phyloP scores from a whole-genome alignment of 1,284 basidiomycete genomes.

The Trametes pubescens region DNA sequence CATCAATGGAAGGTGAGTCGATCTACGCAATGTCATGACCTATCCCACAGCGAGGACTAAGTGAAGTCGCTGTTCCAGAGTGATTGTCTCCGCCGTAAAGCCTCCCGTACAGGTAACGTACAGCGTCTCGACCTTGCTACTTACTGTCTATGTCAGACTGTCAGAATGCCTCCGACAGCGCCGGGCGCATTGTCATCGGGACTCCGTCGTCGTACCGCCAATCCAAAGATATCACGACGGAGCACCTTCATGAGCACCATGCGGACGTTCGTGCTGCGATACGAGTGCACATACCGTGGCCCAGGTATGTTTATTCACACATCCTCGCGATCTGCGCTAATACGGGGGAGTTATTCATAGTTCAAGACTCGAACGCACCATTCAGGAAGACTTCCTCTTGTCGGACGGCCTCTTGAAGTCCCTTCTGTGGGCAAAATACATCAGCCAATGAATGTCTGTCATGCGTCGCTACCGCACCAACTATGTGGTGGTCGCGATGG shows the following conservation, averaged over 20 bases:
- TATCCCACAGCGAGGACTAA: neutral
- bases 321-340: neutral
- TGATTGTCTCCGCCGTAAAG: neutral
- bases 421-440: too few species aligned
- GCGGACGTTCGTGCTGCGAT: neutral
- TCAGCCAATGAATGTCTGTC: neutral
- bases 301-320: neutral
- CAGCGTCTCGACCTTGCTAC: neutral
- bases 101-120: neutral
- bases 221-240: conserved; percentile 5
- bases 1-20: too few species aligned
- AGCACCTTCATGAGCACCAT: neutral
- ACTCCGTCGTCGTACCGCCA: conserved; percentile 12
- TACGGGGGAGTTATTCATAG: neutral
- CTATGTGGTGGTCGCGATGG: neutral
- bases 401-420: neutral
- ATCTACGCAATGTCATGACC: too few species aligned
- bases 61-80: neutral
- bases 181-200: conserved; percentile 2
- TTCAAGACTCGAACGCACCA: neutral
- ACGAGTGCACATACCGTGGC: neutral
- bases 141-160: neutral
- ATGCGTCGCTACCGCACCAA: neutral
- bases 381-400: neutral
- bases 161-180: conserved; percentile 3